Percentiles rank a stretch among this genome's conserved stretches.
Conservation (phyloP, 164 flowering plant species). For the Nelumbo lutea region DNA sequence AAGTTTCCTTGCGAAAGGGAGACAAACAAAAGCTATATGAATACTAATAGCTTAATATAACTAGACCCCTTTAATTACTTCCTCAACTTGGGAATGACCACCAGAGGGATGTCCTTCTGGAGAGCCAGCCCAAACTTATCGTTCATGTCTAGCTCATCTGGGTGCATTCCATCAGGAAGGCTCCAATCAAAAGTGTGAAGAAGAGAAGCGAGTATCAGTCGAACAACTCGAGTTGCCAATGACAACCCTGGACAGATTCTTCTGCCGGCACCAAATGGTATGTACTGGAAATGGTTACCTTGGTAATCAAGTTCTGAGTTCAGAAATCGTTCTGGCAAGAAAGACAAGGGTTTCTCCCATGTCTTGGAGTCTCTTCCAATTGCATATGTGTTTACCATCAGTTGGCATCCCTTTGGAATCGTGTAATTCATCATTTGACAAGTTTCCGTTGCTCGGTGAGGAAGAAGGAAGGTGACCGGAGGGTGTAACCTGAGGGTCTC, state of each 20-base stretch:
- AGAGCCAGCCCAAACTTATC: conserved; percentile 18
- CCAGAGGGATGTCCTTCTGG: conserved; percentile 11
- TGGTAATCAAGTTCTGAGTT: conserved; percentile 10
- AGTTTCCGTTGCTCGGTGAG: conserved; percentile 10
- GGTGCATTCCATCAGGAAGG: conserved; percentile 12
- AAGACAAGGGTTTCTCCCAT: conserved; percentile 11
- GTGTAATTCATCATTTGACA: conserved; percentile 23
- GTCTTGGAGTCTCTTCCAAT: conserved; percentile 11
- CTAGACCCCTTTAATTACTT: neutral
- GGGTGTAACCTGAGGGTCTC: conserved; percentile 30
- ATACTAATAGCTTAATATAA: too few relatives aligned
- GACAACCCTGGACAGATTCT: conserved; percentile 29
- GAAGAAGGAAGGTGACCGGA: conserved; percentile 24
- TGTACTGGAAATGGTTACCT: conserved; percentile 20
- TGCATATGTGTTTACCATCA: conserved; percentile 21
- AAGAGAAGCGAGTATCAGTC: conserved; percentile 15
- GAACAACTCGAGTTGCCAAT: conserved; percentile 16
- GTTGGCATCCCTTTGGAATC: conserved; percentile 21
- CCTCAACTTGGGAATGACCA: conserved; percentile 8
- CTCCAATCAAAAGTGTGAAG: conserved; percentile 20
- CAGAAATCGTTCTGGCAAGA: conserved; percentile 15
- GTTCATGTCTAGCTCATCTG: conserved; percentile 11
- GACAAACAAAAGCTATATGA: too few relatives aligned
- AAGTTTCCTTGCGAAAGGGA: too few relatives aligned
- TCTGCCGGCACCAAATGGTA: conserved; percentile 21